A percentile compares a stretch with the other conserved stretches of the same genome.
Conservation (phyloP, 768 basidiomycete genomes). For the Podaxis pistillaris region DNA sequence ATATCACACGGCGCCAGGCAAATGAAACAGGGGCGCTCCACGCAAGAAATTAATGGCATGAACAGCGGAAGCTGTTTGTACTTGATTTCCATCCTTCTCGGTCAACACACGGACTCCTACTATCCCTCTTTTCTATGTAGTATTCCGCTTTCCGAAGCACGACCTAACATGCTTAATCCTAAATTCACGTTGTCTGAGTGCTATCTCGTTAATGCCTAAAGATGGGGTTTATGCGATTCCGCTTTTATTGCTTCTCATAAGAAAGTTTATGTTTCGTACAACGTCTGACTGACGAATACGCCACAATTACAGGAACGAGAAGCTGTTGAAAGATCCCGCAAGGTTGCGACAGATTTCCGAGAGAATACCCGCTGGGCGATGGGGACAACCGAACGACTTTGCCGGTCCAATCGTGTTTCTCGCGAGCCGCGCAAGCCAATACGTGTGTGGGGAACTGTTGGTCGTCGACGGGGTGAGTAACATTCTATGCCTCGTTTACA, state of each 20-base stretch:
- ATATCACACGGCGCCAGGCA: neutral
- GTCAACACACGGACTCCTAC: neutral
- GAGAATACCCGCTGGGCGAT: constrained; percentile 68
- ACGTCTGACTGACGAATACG: neutral
- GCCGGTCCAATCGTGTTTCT: constrained; percentile 73
- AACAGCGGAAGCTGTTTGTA: neutral
- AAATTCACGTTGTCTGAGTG: neutral
- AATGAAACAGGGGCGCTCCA: constrained; percentile 2
- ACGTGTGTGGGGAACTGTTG: constrained; percentile 69
- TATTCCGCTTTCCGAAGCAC: neutral
- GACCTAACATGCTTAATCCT: neutral
- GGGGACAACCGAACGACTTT: constrained; percentile 73
- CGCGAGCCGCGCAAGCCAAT: constrained; percentile 65
- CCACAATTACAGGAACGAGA: constrained; percentile 39
- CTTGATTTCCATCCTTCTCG: constrained; percentile 2
- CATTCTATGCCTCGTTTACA: constrained; percentile 8
- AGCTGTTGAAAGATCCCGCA: constrained; percentile 53
- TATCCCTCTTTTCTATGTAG: neutral
- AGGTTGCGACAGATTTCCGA: constrained; percentile 71
- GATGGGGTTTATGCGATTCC: too few species aligned
- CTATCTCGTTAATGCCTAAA: too few species aligned
- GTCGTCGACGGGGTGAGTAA: constrained; percentile 65
- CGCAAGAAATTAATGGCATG: neutral
- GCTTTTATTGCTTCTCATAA: too few species aligned
- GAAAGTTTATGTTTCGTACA: neutral